Evolutionary conservation across 2,329 filamentous ascomycete species (phyloP), one percentile per base, ranked within the genome.

Genomic region (Periconia sp.): DNA sequence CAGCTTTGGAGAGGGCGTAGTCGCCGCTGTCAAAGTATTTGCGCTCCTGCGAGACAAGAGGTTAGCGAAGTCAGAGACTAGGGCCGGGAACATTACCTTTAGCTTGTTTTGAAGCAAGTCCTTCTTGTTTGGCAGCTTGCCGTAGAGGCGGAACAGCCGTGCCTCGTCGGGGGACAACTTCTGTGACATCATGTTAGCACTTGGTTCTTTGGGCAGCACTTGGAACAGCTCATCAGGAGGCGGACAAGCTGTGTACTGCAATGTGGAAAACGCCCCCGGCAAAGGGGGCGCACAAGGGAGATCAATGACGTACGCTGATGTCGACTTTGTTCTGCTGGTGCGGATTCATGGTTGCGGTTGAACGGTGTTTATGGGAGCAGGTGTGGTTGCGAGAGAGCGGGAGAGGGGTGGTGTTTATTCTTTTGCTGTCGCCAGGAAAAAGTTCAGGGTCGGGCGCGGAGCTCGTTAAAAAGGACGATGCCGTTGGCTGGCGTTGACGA

Each of bases 281-380:
- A 23, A 50, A 48, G 39, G 18, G 11, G 29, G 25, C 19, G 36
- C 37, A 41, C 29, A 54, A 49, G 44, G 56, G 47, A 51, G 49
- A 18, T 21, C 23, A 41, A 56, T 56, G 52, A 82, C 89, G 78
- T 78, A 96, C 94, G 79, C 83, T 92, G 75, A 96, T 82, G 75
- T 99, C 94, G 65, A 97, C 82, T 81, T 99, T 97, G 82, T 96
- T 96, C 82, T 95, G 92, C 81, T 96, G 89, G 73, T 92, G 90
- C 61, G 92, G 92, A 73, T 96, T 96, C 90, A 97, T 95, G 56
- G 52, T 61, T 57, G 56, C 52, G 55, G 54, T 28, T 28, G 47
- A 40, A 36, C 25, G 40, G 17, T 13, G 37, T 38, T 22, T 43
- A 36, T 48, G 43, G 48, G 34, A 16, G 40, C 5, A 15, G 51